Evolutionary conservation across 495 filamentous ascomycete species (phyloP), one percentile per base, ranked within the genome.

Genomic region (Penicillium canariense): DNA sequence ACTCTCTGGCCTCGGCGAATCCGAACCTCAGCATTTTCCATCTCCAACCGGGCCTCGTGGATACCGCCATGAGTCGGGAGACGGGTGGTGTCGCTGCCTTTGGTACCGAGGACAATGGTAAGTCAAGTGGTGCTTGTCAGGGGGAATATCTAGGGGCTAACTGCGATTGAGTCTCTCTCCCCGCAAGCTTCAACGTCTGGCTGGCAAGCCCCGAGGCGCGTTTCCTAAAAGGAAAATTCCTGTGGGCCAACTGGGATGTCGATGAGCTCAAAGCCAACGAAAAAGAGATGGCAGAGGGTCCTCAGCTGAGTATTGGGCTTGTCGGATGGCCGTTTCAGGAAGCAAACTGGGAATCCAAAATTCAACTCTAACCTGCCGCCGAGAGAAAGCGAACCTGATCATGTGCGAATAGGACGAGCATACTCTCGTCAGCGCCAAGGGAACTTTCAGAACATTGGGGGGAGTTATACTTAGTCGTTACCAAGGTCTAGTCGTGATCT

Each of bases 221-320:
- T 14, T 80, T 77, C 35, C 44, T 80, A 54, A 75, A 68, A n/a
- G 73, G 78, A 0, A 65, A 72, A 48, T 75, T 70, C 47, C 49
- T 80, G 17, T 65, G 59, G 55, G 68, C 66, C 4, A 77, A 79
- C 31, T 82, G 76, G 79, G 80, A 83, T 44, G 75, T 74, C 60
- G 64, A 68, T 5, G 84, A 84, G 56, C 74, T 80, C 11, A 72
- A 75, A 59, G 69, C 67, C 3, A 86, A 81, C 78, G 68, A 87
- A 36, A 70, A 73, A 9, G 63, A 66, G 25, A 77, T 76, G 47
- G 82, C 50, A 35, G 31, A 6, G 2, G 49, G 47, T 31, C 18
- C n/a, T 5, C 9, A 22, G 1, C 39, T 56, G 26, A 35, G 1
- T 5, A 56, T 50, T 38, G 46, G 54, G 12, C 54, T 56, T 22